These are phyloP conservation scores for Guadua angustifolia DNA, from an alignment of 176 grass and related monocot species.

Conservation along the genomic window DNA sequence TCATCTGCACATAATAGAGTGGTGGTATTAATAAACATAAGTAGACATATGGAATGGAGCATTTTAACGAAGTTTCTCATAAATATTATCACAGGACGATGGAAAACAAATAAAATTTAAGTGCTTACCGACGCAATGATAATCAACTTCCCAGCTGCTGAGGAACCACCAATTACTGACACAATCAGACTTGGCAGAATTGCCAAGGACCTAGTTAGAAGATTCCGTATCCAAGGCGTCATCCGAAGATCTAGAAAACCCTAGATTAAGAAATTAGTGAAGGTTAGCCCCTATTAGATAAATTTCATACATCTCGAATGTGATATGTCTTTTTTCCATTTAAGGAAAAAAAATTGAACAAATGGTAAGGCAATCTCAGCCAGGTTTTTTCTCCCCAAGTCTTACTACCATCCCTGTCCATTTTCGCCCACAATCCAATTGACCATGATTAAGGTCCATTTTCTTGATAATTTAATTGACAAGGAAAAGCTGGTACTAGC, in stretches of 20 bases:
- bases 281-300: conserved; percentile 8
- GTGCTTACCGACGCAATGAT: conserved; percentile 94
- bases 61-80: conserved; percentile 17
- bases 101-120: neutral
- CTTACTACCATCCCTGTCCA: neutral
- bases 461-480: neutral
- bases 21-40: neutral
- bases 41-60: neutral
- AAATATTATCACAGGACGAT: conserved; percentile 4
- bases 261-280: conserved; percentile 42
- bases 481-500: neutral
- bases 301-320: neutral
- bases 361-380: neutral
- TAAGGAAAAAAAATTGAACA: neutral
- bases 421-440: conserved; percentile 3
- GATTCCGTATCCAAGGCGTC: conserved; percentile 83
- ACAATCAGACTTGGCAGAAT: conserved; percentile 91
- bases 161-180: conserved; percentile 87
- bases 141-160: conserved; percentile 90
- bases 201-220: conserved; percentile 90
- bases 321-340: neutral
- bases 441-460: neutral
- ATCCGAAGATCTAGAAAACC: conserved; percentile 96
- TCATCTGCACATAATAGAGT: conserved; percentile 69
- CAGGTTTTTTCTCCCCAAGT: neutral